These are phyloP conservation scores for Scheffersomyces quercinus DNA, from an alignment of 1,139 yeast genomes.

Conservation along the genomic window DNA sequence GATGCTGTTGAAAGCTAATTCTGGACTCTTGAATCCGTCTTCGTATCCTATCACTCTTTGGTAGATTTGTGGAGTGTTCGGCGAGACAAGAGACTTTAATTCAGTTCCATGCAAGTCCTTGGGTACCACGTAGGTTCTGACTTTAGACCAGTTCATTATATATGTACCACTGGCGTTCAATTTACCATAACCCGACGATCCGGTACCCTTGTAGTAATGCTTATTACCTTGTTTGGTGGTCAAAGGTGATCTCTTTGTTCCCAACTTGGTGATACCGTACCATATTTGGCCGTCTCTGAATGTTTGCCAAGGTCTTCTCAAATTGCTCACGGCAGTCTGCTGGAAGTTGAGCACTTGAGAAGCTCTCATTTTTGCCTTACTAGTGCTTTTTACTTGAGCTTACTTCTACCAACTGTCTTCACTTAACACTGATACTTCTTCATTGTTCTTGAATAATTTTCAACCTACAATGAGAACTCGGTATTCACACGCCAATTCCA, in stretches of 20 bases:
- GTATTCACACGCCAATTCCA: too few relatives aligned
- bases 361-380: slow-evolving; percentile 48
- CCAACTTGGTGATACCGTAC: slow-evolving; percentile 75
- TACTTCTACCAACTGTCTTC: too few relatives aligned
- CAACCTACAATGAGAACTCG: too few relatives aligned
- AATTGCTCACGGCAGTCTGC: slow-evolving; percentile 47
- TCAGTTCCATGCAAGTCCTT: slow-evolving; percentile 40
- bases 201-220: slow-evolving; percentile 91
- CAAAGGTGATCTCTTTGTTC: slow-evolving; percentile 81
- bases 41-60: slow-evolving; percentile 70
- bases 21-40: slow-evolving; percentile 74
- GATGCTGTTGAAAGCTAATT: slow-evolving; percentile 69
- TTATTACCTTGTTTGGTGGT: slow-evolving; percentile 95
- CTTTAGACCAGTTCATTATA: slow-evolving; percentile 78
- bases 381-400: neutral
- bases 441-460: too few relatives aligned
- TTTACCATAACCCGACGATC: slow-evolving; percentile 90
- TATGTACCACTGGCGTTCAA: slow-evolving; percentile 75
- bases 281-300: slow-evolving; percentile 80
- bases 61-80: slow-evolving; percentile 67
- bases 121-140: slow-evolving; percentile 90
- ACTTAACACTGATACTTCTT: too few relatives aligned
- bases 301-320: slow-evolving; percentile 89
- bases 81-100: slow-evolving; percentile 72
- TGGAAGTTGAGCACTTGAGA: slow-evolving; percentile 53